Evolutionary conservation across 2,329 filamentous ascomycete species (phyloP).

Genomic region (Colletotrichum endophyticum): DNA sequence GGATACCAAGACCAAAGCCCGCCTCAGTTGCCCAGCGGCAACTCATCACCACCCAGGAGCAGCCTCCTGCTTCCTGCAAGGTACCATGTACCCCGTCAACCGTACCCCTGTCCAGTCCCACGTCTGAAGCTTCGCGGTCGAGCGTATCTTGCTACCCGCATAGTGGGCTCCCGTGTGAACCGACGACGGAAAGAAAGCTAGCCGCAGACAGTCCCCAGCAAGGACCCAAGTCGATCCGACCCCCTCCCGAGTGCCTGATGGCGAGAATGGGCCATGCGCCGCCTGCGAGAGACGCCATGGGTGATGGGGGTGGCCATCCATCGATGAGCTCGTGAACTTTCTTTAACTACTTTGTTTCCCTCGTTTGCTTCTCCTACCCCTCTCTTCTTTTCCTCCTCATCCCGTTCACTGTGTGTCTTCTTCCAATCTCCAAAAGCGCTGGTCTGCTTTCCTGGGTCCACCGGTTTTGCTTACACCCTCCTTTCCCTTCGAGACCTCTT

Average conservation of each 20-base stretch:
- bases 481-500: constrained; percentile 25
- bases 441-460: constrained; percentile 52
- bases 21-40: background rate
- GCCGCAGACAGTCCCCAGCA: constrained; percentile 22
- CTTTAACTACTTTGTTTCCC: constrained; percentile 23
- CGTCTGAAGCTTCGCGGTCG: constrained; percentile 21
- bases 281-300: background rate
- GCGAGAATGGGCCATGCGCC: constrained; percentile 10
- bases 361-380: constrained; percentile 29
- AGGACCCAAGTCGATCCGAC: constrained; percentile 19
- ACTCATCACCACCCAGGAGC: background rate
- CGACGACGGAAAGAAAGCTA: constrained; percentile 23
- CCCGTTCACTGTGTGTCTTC: constrained; percentile 30
- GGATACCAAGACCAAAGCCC: background rate
- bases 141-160: constrained; percentile 21
- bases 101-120: constrained; percentile 8
- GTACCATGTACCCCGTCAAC: background rate
- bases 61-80: constrained; percentile 1
- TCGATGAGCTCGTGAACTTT: background rate
- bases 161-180: constrained; percentile 20
- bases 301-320: background rate
- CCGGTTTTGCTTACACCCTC: constrained; percentile 35
- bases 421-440: constrained; percentile 48
- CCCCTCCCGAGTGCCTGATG: constrained; percentile 8
- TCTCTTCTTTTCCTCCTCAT: constrained; percentile 20